A percentile compares a stretch with the other conserved stretches of the same genome.
Evolutionary conservation across 164 flowering plant species (phyloP).

Genomic region (Nymphaea thermarum): DNA sequence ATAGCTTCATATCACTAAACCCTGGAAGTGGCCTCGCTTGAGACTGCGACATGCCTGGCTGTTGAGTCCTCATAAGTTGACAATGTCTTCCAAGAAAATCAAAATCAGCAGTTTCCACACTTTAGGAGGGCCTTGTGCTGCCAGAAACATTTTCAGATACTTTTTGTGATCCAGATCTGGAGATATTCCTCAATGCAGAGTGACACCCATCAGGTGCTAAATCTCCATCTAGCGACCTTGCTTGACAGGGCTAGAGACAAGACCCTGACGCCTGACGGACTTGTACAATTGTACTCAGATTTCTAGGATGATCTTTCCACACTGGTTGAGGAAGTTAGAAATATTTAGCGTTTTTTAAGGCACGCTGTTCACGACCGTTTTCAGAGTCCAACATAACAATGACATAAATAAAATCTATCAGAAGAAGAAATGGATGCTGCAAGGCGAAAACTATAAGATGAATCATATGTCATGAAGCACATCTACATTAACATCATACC

Average conservation of each 20-base stretch:
- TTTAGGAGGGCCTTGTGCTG: constrained; percentile 11
- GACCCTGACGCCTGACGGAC: background rate
- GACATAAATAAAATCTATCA: background rate
- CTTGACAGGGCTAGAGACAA: background rate
- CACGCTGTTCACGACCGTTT: background rate
- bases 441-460: too few species aligned
- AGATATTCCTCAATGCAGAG: background rate
- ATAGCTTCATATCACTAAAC: constrained; percentile 32
- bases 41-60: constrained; percentile 31
- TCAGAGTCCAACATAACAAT: background rate
- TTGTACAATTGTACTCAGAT: background rate
- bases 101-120: constrained; percentile 19
- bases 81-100: constrained; percentile 21
- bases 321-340: background rate
- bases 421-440: background rate
- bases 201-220: background rate
- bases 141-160: constrained; percentile 17
- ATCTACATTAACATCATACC: background rate
- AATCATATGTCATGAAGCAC: too few species aligned
- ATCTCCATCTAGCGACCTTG: background rate
- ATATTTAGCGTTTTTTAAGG: background rate
- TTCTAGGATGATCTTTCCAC: background rate
- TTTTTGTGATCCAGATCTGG: constrained; percentile 21
- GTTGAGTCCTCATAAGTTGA: constrained; percentile 21
- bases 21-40: constrained; percentile 34